phyloP scores from a whole-genome alignment of 1,284 basidiomycete species.

The Laetiporus sulphureus region DNA sequence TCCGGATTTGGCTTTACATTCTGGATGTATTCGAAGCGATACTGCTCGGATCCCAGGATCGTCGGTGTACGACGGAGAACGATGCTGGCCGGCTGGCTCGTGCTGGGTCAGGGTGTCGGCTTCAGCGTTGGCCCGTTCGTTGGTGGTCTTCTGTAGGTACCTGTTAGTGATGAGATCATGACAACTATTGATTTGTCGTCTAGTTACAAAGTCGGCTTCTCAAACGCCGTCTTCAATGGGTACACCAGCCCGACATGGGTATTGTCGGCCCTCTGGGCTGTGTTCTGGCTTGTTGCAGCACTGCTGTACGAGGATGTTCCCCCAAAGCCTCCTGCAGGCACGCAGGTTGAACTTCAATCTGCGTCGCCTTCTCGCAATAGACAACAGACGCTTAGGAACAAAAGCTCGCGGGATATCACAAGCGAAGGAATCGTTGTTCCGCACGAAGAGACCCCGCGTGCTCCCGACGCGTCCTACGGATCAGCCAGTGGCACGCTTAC shows the following conservation, averaged over 20 bases:
- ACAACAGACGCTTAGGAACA: no score
- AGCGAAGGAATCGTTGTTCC: no score
- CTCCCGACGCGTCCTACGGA: background rate
- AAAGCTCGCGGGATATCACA: no score
- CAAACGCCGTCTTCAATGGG: constrained; percentile 44
- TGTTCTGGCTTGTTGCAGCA: constrained; percentile 42
- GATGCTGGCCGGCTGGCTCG: constrained; percentile 56
- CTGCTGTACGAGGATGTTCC: constrained; percentile 49
- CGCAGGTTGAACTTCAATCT: constrained; percentile 9
- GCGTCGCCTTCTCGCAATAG: constrained; percentile 1
- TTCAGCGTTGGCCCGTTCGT: constrained; percentile 62
- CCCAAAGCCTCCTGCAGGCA: background rate
- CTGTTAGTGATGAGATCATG: background rate
- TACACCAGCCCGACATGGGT: constrained; percentile 65
- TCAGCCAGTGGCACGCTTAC: background rate
- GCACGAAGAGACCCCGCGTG: no score
- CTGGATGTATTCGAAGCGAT: constrained; percentile 51
- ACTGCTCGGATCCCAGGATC: constrained; percentile 58
- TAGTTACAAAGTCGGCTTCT: constrained; percentile 26
- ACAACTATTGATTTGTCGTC: background rate
- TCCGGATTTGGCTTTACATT: constrained; percentile 41
- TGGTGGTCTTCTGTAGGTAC: constrained; percentile 44
- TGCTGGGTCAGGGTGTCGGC: constrained; percentile 57
- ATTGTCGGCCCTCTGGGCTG: constrained; percentile 46
- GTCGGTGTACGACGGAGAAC: constrained; percentile 61